Percentiles rank a stretch among this genome's conserved stretches.
Evolutionary conservation across 1,139 yeast species (phyloP).

Genomic region (Candida mesenterica): DNA sequence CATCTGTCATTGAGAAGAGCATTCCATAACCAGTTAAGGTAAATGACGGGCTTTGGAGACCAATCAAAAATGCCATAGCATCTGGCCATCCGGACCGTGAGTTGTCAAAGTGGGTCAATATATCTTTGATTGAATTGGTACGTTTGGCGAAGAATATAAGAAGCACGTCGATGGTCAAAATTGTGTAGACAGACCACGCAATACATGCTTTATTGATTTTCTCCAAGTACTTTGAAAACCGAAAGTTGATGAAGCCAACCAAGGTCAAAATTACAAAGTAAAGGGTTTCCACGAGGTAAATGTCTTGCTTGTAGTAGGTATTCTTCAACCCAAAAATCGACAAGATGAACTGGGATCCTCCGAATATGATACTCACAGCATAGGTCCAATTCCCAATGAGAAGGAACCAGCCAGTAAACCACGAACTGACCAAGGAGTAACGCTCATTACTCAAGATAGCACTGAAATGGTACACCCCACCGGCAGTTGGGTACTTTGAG

Average conservation of each 20-base stretch:
- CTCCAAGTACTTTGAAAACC: conserved; percentile 59
- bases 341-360: conserved; percentile 70
- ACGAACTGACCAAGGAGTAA: conserved; percentile 55
- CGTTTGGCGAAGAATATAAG: conserved; percentile 58
- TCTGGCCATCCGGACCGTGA: conserved; percentile 72
- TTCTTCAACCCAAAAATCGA: conserved; percentile 63
- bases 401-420: conserved; percentile 78
- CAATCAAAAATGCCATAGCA: conserved; percentile 64
- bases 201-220: conserved; percentile 64
- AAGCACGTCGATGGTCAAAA: conserved; percentile 63
- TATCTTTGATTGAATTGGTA: conserved; percentile 58
- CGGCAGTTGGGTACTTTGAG: conserved; percentile 73
- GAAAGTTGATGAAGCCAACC: conserved; percentile 62
- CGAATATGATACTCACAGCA: conserved; percentile 68
- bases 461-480: conserved; percentile 73
- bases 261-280: conserved; percentile 55
- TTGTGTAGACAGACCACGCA: conserved; percentile 71
- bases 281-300: conserved; percentile 52
- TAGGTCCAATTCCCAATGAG: conserved; percentile 76
- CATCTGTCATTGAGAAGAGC: conserved; percentile 80
- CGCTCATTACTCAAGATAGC: conserved; percentile 62
- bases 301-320: conserved; percentile 56
- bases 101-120: conserved; percentile 69
- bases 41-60: conserved; percentile 75
- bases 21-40: conserved; percentile 82